Evolutionary conservation across 108 stramenopile genomes (phyloP).

Genomic region (Fragilaria crotonensis): DNA sequence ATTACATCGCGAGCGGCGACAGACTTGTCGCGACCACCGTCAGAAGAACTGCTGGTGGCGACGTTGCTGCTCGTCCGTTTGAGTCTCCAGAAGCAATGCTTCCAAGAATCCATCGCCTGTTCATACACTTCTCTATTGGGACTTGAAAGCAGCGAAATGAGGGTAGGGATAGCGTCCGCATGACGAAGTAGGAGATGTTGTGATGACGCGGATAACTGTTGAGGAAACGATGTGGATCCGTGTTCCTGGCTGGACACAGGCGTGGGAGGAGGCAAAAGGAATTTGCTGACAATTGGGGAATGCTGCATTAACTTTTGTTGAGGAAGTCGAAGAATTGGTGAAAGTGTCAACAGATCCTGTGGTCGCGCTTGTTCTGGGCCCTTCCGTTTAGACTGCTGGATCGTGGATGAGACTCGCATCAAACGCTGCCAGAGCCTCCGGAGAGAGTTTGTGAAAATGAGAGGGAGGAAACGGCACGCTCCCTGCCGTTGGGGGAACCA

Average conservation of each 20-base stretch:
- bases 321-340: background rate
- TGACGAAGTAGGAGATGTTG: conserved; percentile 76
- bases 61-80: conserved; percentile 11
- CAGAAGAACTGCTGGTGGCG: conserved; percentile 15
- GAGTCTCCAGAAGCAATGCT: conserved; percentile 56
- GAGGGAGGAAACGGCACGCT: conserved; percentile 50
- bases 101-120: conserved; percentile 73
- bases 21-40: conserved; percentile 27
- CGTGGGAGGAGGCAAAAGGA: conserved; percentile 53
- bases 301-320: too few relatives aligned
- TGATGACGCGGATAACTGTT: conserved; percentile 53
- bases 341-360: background rate
- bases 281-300: conserved; percentile 40
- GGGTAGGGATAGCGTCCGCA: conserved; percentile 77
- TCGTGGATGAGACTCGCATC: conserved; percentile 47
- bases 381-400: conserved; percentile 10
- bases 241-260: conserved; percentile 17
- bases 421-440: conserved; percentile 47
- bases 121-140: conserved; percentile 64
- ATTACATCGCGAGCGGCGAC: conserved; percentile 74
- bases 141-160: conserved; percentile 63
- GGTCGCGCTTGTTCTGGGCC: background rate
- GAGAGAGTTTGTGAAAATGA: conserved; percentile 43
- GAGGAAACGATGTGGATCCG: conserved; percentile 28
- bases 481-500: conserved; percentile 32